Conservation (phyloP, 2,329 filamentous ascomycete genomes). For the Fusarium lyarnte region DNA sequence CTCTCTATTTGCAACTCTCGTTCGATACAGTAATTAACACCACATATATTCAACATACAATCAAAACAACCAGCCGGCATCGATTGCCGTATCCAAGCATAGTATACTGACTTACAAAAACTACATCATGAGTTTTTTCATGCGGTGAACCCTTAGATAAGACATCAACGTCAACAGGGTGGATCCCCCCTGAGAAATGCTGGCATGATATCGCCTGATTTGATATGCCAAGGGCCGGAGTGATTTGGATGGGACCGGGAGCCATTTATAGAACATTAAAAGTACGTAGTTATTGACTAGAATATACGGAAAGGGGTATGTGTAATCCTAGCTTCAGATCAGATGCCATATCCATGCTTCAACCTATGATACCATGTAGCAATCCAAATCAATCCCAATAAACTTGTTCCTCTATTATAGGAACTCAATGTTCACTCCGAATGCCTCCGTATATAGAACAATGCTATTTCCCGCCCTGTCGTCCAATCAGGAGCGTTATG, state of each 20-base stretch:
- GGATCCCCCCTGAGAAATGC: slow-evolving; percentile 9
- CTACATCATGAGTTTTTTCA: not conserved
- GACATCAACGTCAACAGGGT: slow-evolving; percentile 4
- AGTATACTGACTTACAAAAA: not conserved
- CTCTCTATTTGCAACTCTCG: not conserved
- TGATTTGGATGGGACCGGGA: not conserved
- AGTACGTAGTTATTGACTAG: slow-evolving; percentile 37
- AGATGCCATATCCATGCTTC: slow-evolving; percentile 23
- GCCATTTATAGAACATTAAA: slow-evolving; percentile 30
- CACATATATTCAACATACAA: not conserved
- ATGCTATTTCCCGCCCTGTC: slow-evolving; percentile 13
- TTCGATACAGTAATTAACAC: not conserved
- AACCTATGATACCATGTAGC: not conserved
- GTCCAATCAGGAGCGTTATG: slow-evolving; percentile 9
- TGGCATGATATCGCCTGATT: slow-evolving; percentile 20
- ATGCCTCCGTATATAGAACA: slow-evolving; percentile 24
- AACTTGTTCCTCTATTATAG: slow-evolving; percentile 11
- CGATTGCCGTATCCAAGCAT: not conserved
- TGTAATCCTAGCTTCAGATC: slow-evolving; percentile 37
- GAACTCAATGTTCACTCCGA: slow-evolving; percentile 1
- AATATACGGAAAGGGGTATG: slow-evolving; percentile 44
- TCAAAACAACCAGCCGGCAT: not conserved
- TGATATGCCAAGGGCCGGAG: slow-evolving; percentile 5
- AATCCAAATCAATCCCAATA: slow-evolving; percentile 14
- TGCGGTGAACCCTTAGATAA: slow-evolving; percentile 7